phyloP scores from a whole-genome alignment of 140 eudicot species.

The Erigeron philadelphicus region DNA sequence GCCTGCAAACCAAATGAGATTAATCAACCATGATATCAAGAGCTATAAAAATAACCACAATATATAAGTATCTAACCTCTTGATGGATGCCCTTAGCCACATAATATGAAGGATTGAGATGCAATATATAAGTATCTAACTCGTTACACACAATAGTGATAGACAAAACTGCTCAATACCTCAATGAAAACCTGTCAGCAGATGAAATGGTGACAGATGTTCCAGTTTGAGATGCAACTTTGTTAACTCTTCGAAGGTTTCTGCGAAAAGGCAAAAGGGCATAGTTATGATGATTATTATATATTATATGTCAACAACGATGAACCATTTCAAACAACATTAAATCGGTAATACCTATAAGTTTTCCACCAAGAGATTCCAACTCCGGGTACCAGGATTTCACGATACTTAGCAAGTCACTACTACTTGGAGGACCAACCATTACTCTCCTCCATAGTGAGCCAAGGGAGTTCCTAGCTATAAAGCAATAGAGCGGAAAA shows the following conservation, averaged over 20 bases:
- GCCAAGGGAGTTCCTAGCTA: slow-evolving; percentile 58
- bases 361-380: slow-evolving; percentile 57
- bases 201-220: slow-evolving; percentile 32
- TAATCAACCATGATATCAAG: slow-evolving; percentile 18
- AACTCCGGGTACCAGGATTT: slow-evolving; percentile 71
- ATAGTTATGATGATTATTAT: background rate
- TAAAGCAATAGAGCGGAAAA: background rate
- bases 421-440: slow-evolving; percentile 45
- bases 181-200: slow-evolving; percentile 65
- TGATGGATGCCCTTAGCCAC: slow-evolving; percentile 47
- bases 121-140: slow-evolving; percentile 21
- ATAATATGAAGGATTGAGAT: slow-evolving; percentile 32
- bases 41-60: background rate
- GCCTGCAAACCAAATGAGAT: slow-evolving; percentile 50
- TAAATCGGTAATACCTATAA: slow-evolving; percentile 47
- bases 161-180: slow-evolving; percentile 38
- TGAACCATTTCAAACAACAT: background rate
- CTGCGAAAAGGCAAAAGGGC: slow-evolving; percentile 37
- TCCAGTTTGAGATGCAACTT: slow-evolving; percentile 49
- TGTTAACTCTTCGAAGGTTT: slow-evolving; percentile 66
- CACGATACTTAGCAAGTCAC: slow-evolving; percentile 57
- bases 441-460: slow-evolving; percentile 82
- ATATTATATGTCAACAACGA: background rate
- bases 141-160: background rate
- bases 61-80: slow-evolving; percentile 46